Evolutionary conservation across 768 basidiomycete genomes (phyloP).

Genomic region (Xanthoconium stramineum): DNA sequence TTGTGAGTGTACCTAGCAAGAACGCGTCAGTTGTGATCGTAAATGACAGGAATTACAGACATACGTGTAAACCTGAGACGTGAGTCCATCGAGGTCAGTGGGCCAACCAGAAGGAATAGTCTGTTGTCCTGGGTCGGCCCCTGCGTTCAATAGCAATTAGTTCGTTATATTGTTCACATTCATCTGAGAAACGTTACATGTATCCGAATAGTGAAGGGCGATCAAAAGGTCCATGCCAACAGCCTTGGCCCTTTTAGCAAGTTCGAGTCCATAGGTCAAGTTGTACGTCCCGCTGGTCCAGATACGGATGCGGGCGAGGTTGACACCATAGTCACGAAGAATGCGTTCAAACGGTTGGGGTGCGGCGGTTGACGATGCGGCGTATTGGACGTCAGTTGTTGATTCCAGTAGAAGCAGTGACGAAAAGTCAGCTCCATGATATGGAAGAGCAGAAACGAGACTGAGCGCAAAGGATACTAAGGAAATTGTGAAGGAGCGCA

Average conservation of each 20-base stretch:
- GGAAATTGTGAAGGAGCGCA: neutral
- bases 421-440: constrained; percentile 16
- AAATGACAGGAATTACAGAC: neutral
- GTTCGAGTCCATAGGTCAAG: constrained; percentile 4
- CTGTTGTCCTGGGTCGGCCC: constrained; percentile 7
- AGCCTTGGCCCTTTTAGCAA: constrained; percentile 10
- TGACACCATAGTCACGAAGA: constrained; percentile 5
- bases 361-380: neutral
- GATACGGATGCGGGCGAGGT: constrained; percentile 17
- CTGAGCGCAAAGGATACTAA: neutral
- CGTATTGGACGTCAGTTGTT: neutral
- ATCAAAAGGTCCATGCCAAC: constrained; percentile 13
- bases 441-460: constrained; percentile 7
- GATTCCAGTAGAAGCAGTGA: constrained; percentile 15
- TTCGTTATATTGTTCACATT: neutral
- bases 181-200: constrained; percentile 2
- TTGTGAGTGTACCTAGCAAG: constrained; percentile 6
- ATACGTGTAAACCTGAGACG: constrained; percentile 6
- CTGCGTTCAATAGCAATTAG: constrained; percentile 2
- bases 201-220: constrained; percentile 10
- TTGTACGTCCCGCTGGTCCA: constrained; percentile 12
- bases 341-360: constrained; percentile 9
- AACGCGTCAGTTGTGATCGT: neutral
- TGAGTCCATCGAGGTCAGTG: constrained; percentile 8
- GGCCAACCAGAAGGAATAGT: constrained; percentile 15